These are phyloP conservation scores for Fusarium stilboides DNA, from an alignment of 2,329 filamentous ascomycete species.

Conservation along the genomic window DNA sequence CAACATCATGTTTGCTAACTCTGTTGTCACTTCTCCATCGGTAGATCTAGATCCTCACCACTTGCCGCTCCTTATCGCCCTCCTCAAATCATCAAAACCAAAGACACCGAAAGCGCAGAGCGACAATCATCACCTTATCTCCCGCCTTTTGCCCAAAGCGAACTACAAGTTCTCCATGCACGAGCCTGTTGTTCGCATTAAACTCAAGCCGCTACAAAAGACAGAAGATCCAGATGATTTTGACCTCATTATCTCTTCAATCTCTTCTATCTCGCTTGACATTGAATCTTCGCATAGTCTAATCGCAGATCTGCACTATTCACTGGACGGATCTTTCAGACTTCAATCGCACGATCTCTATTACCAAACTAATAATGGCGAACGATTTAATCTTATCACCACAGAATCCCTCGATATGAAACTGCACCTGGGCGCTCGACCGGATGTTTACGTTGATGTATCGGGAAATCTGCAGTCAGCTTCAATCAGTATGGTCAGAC, in stretches of 20 bases:
- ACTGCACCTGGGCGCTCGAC: constrained; percentile 85
- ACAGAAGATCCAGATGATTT: constrained; percentile 82
- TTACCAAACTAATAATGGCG: constrained; percentile 89
- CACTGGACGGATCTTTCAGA: constrained; percentile 84
- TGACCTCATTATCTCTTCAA: constrained; percentile 93
- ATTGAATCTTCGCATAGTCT: constrained; percentile 95
- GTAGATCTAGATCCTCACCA: constrained; percentile 94
- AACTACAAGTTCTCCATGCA: constrained; percentile 97
- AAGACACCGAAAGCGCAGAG: constrained; percentile 54
- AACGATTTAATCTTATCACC: constrained; percentile 87
- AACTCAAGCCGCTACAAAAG: constrained; percentile 83
- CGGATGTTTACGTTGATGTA: constrained; percentile 86
- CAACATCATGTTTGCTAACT: constrained; percentile 96
- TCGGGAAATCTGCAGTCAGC: constrained; percentile 88
- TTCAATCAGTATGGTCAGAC: constrained; percentile 88
- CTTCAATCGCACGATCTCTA: constrained; percentile 91
- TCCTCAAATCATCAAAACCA: constrained; percentile 74
- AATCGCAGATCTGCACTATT: constrained; percentile 88
- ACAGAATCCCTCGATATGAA: constrained; percentile 93
- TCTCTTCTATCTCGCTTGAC: constrained; percentile 93
- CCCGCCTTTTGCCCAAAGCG: constrained; percentile 91
- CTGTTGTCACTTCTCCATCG: constrained; percentile 95
- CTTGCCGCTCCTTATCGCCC: constrained; percentile 84
- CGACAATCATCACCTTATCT: constrained; percentile 79
- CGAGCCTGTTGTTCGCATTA: constrained; percentile 92